These are phyloP conservation scores for Kazachstania sp. DNA, from an alignment of 1,139 yeast species.

Conservation along the genomic window DNA sequence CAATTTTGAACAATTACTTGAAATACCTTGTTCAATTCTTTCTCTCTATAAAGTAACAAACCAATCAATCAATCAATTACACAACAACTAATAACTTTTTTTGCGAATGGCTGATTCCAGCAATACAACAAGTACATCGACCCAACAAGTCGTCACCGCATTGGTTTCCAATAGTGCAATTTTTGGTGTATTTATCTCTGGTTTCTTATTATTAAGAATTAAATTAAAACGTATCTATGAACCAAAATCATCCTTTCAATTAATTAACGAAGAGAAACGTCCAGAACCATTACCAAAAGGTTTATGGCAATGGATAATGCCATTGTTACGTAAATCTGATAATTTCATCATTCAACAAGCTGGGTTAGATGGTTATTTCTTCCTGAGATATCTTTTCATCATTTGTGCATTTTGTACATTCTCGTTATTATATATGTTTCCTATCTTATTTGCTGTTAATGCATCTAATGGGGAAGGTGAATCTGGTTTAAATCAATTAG, in stretches of 20 bases:
- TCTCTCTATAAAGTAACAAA: too few species aligned
- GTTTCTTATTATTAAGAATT: constrained; percentile 48
- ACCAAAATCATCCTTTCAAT: constrained; percentile 52
- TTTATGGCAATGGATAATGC: constrained; percentile 53
- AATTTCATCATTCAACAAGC: constrained; percentile 61
- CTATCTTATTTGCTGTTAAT: constrained; percentile 55
- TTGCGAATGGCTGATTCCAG: background rate
- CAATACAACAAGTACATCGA: constrained; percentile 38
- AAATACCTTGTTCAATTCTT: too few species aligned
- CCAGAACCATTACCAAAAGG: constrained; percentile 59
- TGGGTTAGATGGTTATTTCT: constrained; percentile 69
- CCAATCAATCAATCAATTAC: too few species aligned
- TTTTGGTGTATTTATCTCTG: constrained; percentile 44
- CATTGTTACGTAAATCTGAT: constrained; percentile 51
- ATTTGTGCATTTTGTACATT: constrained; percentile 36
- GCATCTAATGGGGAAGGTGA: constrained; percentile 50
- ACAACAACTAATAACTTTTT: too few species aligned
- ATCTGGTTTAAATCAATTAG: constrained; percentile 64
- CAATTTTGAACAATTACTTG: too few species aligned
- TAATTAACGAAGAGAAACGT: constrained; percentile 51
- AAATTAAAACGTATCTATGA: constrained; percentile 56
- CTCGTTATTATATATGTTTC: constrained; percentile 43
- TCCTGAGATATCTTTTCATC: constrained; percentile 47
- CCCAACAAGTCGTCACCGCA: constrained; percentile 57
- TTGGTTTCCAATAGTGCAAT: constrained; percentile 47